Evolutionary conservation across 2,329 filamentous ascomycete genomes (phyloP).

Genomic region (Curvularia sp.): DNA sequence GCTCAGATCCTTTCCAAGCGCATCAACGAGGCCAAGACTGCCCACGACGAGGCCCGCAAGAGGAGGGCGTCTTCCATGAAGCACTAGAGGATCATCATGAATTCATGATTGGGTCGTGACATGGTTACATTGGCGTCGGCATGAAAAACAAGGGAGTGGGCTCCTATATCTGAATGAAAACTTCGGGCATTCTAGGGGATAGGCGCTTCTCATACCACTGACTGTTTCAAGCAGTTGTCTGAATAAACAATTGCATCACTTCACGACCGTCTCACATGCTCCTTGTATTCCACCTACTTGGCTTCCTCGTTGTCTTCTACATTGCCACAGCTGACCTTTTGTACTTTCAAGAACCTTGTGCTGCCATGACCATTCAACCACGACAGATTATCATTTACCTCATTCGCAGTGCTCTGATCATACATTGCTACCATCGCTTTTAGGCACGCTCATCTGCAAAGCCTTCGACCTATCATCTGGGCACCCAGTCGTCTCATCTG

Average conservation of each 20-base stretch:
- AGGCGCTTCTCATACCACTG: slow-evolving; percentile 46
- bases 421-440: background rate
- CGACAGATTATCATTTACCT: background rate
- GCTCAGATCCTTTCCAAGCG: slow-evolving; percentile 95
- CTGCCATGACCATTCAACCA: background rate
- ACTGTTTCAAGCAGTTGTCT: slow-evolving; percentile 47
- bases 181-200: slow-evolving; percentile 44
- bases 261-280: slow-evolving; percentile 24
- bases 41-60: slow-evolving; percentile 95
- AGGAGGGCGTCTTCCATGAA: slow-evolving; percentile 82
- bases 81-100: slow-evolving; percentile 46
- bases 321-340: background rate
- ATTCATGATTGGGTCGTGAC: slow-evolving; percentile 43
- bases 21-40: slow-evolving; percentile 92
- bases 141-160: slow-evolving; percentile 44
- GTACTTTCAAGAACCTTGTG: background rate
- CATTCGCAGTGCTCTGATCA: background rate
- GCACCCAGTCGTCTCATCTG: slow-evolving; percentile 36
- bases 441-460: background rate
- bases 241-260: slow-evolving; percentile 49
- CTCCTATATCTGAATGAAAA: slow-evolving; percentile 43
- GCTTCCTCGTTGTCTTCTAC: background rate
- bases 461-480: background rate
- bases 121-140: slow-evolving; percentile 49
- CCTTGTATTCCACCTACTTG: background rate